These are phyloP conservation scores for Acanthamoeba healyi DNA, from an alignment of 208 protist species.

Conservation along the genomic window DNA sequence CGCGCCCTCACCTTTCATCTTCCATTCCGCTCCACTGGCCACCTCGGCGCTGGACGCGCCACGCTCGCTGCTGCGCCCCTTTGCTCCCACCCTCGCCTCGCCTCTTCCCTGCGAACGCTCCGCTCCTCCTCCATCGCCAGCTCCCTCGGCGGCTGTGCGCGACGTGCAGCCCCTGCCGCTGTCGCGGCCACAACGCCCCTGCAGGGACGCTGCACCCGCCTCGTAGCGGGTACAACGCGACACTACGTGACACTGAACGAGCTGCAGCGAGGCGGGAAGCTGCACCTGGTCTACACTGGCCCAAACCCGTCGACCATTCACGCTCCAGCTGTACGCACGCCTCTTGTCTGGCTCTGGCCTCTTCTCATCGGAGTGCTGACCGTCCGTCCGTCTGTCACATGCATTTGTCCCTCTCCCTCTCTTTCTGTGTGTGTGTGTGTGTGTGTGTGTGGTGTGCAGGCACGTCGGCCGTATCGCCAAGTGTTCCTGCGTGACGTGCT, in stretches of 20 bases:
- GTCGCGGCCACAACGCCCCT: background rate
- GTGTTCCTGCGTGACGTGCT: background rate
- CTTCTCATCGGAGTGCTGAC: background rate
- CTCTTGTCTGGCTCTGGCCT: background rate
- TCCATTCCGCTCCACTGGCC: too few relatives aligned
- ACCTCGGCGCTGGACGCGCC: too few relatives aligned
- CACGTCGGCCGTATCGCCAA: background rate
- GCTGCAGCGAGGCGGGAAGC: background rate
- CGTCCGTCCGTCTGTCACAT: too few relatives aligned
- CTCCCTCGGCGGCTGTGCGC: too few relatives aligned
- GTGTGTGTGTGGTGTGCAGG: background rate
- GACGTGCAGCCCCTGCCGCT: too few relatives aligned
- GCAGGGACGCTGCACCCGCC: background rate
- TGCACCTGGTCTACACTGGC: constrained; percentile 21
- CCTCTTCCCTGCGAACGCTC: too few relatives aligned
- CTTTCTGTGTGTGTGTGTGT: background rate
- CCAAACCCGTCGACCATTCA: background rate
- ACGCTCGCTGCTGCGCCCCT: too few relatives aligned
- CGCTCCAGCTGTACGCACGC: background rate
- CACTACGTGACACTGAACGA: constrained; percentile 44
- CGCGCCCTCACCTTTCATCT: too few relatives aligned
- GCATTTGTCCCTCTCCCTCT: too few relatives aligned
- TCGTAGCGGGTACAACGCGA: background rate
- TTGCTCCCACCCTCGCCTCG: too few relatives aligned
- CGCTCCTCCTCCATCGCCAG: too few relatives aligned